These are phyloP conservation scores for Paecilomyces sp. DNA, from an alignment of 2,329 filamentous ascomycete genomes.

Conservation along the genomic window DNA sequence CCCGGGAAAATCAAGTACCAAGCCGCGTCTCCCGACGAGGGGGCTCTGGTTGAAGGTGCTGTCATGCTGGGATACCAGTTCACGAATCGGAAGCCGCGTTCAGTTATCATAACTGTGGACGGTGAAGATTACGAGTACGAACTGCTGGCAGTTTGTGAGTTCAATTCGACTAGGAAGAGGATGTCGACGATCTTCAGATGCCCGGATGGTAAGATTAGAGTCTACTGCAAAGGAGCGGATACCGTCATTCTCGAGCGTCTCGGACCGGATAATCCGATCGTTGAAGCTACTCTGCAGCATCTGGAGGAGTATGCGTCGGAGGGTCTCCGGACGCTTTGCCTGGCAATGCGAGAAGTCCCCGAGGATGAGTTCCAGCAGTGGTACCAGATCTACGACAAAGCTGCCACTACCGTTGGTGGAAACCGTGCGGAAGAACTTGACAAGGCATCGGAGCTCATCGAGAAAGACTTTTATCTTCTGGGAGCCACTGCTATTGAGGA, in stretches of 20 bases:
- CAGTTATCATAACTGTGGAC: conserved; percentile 73
- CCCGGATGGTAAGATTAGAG: conserved; percentile 87
- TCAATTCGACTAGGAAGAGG: conserved; percentile 93
- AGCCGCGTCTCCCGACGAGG: conserved; percentile 93
- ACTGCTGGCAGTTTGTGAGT: conserved; percentile 93
- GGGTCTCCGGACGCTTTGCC: conserved; percentile 85
- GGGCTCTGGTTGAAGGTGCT: conserved; percentile 90
- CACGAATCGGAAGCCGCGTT: conserved; percentile 77
- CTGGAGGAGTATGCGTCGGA: conserved; percentile 98
- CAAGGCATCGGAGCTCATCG: conserved; percentile 93
- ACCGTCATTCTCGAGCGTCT: conserved; percentile 94
- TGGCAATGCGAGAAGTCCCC: conserved; percentile 87
- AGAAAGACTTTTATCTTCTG: conserved; percentile 82
- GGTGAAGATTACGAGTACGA: conserved; percentile 76
- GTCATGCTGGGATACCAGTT: conserved; percentile 82
- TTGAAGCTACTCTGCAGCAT: conserved; percentile 85
- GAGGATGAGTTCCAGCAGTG: conserved; percentile 86
- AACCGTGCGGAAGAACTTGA: conserved; percentile 92
- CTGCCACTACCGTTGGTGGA: conserved; percentile 81
- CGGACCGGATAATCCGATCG: conserved; percentile 72
- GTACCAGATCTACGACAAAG: conserved; percentile 78
- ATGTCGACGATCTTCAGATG: conserved; percentile 98
- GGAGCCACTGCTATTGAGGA: conserved; percentile 97
- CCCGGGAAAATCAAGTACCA: conserved; percentile 88
- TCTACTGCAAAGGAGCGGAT: conserved; percentile 95